phyloP scores from a whole-genome alignment of 2,329 filamentous ascomycete species.

The Alternaria triticimaculans region DNA sequence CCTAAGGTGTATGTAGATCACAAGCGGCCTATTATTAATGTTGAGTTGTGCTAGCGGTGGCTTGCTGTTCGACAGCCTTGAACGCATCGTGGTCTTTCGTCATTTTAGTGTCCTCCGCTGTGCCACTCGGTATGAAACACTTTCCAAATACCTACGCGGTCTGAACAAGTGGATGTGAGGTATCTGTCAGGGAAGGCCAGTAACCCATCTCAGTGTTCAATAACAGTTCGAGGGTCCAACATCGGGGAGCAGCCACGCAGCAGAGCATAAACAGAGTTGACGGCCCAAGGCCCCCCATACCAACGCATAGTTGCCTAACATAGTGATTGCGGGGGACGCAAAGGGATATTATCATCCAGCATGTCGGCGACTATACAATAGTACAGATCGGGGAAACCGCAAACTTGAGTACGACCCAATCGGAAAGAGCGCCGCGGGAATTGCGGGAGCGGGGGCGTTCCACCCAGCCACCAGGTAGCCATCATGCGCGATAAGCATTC shows the following conservation, averaged over 20 bases:
- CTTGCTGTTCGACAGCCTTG: not conserved
- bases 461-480: not conserved
- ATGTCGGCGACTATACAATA: not conserved
- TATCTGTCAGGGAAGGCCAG: not conserved
- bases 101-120: not conserved
- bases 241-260: not conserved
- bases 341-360: not conserved
- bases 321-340: not conserved
- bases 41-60: not conserved
- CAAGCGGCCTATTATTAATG: not conserved
- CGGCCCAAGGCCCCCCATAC: not conserved
- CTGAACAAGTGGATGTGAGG: accelerated
- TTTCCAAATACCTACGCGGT: not conserved
- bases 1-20: not conserved
- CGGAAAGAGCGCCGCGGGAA: not conserved
- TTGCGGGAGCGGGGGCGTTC: not conserved
- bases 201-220: not conserved
- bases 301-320: not conserved
- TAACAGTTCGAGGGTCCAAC: not conserved
- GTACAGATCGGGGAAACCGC: not conserved
- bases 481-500: not conserved
- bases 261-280: not conserved
- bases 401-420: not conserved
- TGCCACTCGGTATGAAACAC: accelerated
- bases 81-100: not conserved